Conservation (phyloP, 2,329 filamentous ascomycete species). For the Emmonsiellopsis sp. region DNA sequence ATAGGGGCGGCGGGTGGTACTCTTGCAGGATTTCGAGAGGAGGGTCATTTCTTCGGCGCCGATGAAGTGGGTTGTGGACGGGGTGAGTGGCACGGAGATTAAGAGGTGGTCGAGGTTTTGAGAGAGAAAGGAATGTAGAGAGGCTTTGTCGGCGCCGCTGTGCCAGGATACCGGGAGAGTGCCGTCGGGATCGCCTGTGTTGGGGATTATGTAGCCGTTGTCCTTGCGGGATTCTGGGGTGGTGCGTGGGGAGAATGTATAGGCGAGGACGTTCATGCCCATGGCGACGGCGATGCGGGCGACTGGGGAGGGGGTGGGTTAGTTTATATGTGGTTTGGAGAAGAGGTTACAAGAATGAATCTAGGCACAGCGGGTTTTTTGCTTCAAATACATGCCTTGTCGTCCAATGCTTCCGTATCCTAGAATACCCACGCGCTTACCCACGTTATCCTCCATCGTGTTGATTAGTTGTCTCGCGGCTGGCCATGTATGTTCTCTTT, state of each 20-base stretch:
- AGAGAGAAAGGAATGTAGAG: constrained; percentile 45
- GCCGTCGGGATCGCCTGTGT: constrained; percentile 54
- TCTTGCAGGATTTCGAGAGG: constrained; percentile 32
- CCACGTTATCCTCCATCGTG: constrained; percentile 45
- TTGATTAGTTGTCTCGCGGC: constrained; percentile 22
- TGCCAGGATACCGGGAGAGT: constrained; percentile 49
- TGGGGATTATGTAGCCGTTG: constrained; percentile 57
- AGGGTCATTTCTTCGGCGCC: constrained; percentile 45
- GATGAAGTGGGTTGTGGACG: constrained; percentile 47
- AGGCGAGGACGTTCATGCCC: constrained; percentile 54
- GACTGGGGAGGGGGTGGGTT: constrained; percentile 25
- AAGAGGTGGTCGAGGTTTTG: constrained; percentile 50
- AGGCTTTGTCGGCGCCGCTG: constrained; percentile 44
- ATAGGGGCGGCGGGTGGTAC: constrained; percentile 43
- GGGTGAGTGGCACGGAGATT: constrained; percentile 49
- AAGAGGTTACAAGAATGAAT: neutral
- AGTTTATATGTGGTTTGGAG: neutral
- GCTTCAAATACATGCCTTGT: constrained; percentile 37
- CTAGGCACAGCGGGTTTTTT: neutral
- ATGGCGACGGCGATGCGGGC: constrained; percentile 52
- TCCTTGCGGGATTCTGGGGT: constrained; percentile 59
- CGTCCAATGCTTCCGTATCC: constrained; percentile 56
- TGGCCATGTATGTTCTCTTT: constrained; percentile 49
- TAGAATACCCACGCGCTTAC: constrained; percentile 50
- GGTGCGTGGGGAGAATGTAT: constrained; percentile 40